Conservation (phyloP, 2,329 filamentous ascomycete species). For the Phialophora expanda region DNA sequence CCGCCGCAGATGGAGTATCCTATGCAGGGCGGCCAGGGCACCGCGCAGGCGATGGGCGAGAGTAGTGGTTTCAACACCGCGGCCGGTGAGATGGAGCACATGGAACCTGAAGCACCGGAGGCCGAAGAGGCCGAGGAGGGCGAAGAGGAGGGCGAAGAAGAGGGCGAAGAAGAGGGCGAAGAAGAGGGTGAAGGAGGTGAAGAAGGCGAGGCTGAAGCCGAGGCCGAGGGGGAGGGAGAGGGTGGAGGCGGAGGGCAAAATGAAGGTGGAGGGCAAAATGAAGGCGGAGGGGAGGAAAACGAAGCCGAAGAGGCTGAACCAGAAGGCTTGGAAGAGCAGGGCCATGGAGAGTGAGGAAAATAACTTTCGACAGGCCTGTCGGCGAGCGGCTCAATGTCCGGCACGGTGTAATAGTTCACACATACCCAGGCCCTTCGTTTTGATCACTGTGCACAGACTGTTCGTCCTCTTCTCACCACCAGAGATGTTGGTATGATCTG, state of each 20-base stretch:
- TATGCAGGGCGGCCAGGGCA: not conserved
- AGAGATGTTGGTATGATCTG: not conserved
- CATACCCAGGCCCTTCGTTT: not conserved
- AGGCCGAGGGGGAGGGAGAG: not conserved
- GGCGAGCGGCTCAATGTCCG: not conserved
- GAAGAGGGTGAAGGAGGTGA: not conserved
- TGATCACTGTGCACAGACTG: no score
- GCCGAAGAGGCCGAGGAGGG: not conserved
- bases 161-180: no score
- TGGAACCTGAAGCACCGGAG: not conserved
- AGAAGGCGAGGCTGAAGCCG: not conserved
- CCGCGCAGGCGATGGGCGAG: no score
- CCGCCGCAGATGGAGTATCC: not conserved
- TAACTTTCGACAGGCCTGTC: not conserved
- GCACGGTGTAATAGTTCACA: not conserved
- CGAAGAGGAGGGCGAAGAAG: not conserved
- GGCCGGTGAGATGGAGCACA: not conserved
- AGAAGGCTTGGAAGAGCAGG: not conserved
- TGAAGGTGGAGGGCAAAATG: no score
- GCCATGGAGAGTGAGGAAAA: not conserved
- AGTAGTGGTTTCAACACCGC: not conserved
- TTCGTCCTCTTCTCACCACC: no score
- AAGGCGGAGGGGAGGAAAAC: not conserved
- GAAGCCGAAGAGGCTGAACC: not conserved
- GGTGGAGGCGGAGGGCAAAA: no score